Evolutionary conservation across 495 filamentous ascomycete species (phyloP), one percentile per base, ranked within the genome.

Genomic region (Diplogelasinospora grovesii): DNA sequence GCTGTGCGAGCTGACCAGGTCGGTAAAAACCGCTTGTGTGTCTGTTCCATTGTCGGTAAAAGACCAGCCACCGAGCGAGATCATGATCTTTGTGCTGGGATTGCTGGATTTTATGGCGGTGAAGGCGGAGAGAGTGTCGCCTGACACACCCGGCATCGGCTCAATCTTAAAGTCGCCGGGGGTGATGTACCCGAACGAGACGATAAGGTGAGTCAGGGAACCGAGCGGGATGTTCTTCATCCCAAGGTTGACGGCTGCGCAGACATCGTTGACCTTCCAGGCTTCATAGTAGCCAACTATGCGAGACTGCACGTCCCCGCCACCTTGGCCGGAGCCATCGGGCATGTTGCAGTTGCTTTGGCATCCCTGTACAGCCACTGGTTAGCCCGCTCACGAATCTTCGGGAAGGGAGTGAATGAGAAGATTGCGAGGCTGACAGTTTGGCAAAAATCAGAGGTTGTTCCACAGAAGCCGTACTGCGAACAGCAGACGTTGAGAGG

Each of bases 31-130:
- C 2, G 55, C 22, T 39, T 65, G 57, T 3, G 59, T 64, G 5
- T 46, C 32, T 2, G 61, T 61, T 13, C 43, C 59, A 26, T 54
- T 49, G 48, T 74, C 64, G 25, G 43, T 64, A 43, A 71, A 68
- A 0, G 57, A 50, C 66, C 68, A 74, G 7, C 72, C 72, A 16
- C 72, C 72, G 16, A 75, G 22, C n/a, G 56, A 33, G 7, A 72
- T 42, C 13, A 38, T 60, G 6, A 61, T 45, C 42, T 71, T 46
- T 0, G 72, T 45, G 2, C 48, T 53, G 1, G 45, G 28, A 18
- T 65, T 56, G 4, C n/a, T n/a, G 0, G 10, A 3, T 29, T 70
- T 70, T 0, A 65, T 22, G 19, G 6, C 31, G 0, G 54, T 55
- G 3, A 63, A 14, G 0, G 53, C 23, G 0, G 23, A n/a, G 33